Base-by-base conservation (phyloP, 2,329 filamentous ascomycete genomes). In the Verticillium alfalfae region DNA sequence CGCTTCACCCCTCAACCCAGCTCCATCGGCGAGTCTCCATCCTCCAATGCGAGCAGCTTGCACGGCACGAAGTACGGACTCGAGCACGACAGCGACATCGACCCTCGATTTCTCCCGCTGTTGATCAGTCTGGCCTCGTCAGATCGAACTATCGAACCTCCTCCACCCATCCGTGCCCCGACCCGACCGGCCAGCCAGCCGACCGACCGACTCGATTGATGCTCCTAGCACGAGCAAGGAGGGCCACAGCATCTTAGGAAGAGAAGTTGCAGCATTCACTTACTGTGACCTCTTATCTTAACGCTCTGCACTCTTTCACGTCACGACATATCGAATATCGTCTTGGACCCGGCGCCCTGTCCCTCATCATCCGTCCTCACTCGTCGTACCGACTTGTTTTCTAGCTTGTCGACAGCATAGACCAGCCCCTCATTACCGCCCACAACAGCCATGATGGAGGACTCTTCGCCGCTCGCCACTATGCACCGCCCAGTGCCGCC, bases 401-500 rank as follows among this genome's bases (percentile, higher is more conserved):
- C 58, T 60, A 62, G 31, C 58, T 56, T 34, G 59, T 41, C 57
- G 55, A 36, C 56, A 57, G 52, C 58, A 26, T 38, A 57, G 58
- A 52, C 61, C 41, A 61, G 34, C 52, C n/a, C 34, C 10, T 57
- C 61, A 26, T 58, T 52, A 55, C 31, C 49, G 37, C 41, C 57
- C 22, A 38, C 36, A 15, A 56, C 58, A 61, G 57, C 67, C 68
- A 79, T 58, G 71, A 97, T 98, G 92, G 93, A 97, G 78, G 89
- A 91, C 67, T 97, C 94, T 55, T 98, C 95, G 70, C 95, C 95
- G 56, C 80, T 98, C 73, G 94, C 94, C 76, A 93, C 94, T 62
- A 91, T 98, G 88, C 92, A 93, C 80, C 92, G 82, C 85, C 77
- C 78, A 84, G 76, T 80, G 86, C 78, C 79, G 79, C 87, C 68